Evolutionary conservation across 176 grass and related monocot genomes (phyloP).

Genomic region (Musa beccarii): DNA sequence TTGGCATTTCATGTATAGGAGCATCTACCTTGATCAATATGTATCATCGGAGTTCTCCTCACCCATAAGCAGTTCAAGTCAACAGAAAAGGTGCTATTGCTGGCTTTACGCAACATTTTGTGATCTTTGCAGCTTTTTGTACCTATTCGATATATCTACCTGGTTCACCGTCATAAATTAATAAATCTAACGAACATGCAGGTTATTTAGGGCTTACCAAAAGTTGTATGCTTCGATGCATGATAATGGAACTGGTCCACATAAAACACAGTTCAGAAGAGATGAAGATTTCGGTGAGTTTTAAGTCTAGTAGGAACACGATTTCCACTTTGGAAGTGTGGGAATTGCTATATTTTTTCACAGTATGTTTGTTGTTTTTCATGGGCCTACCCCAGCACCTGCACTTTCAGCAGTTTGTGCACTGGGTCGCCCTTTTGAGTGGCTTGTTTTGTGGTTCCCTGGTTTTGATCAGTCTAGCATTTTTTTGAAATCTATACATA

Average conservation of each 20-base stretch:
- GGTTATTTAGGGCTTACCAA: conserved; percentile 86
- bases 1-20: conserved; percentile 97
- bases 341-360: not conserved
- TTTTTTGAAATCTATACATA: not conserved
- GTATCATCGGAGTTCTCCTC: conserved; percentile 75
- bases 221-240: conserved; percentile 89
- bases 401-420: no score
- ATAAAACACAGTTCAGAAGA: conserved; percentile 96
- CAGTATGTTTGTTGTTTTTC: not conserved
- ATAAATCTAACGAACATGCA: conserved; percentile 28
- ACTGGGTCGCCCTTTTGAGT: no score
- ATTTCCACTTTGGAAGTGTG: not conserved
- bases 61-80: conserved; percentile 52
- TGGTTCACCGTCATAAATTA: not conserved
- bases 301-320: conserved; percentile 5
- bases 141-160: not conserved
- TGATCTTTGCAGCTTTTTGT: not conserved
- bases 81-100: conserved; percentile 70
- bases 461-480: not conserved
- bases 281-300: conserved; percentile 74
- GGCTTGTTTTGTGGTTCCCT: not conserved
- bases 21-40: conserved; percentile 79
- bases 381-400: no score
- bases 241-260: conserved; percentile 70
- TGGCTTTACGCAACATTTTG: conserved; percentile 2